Evolutionary conservation across 495 filamentous ascomycete species (phyloP).

Genomic region (Trichoderma asperelloides): DNA sequence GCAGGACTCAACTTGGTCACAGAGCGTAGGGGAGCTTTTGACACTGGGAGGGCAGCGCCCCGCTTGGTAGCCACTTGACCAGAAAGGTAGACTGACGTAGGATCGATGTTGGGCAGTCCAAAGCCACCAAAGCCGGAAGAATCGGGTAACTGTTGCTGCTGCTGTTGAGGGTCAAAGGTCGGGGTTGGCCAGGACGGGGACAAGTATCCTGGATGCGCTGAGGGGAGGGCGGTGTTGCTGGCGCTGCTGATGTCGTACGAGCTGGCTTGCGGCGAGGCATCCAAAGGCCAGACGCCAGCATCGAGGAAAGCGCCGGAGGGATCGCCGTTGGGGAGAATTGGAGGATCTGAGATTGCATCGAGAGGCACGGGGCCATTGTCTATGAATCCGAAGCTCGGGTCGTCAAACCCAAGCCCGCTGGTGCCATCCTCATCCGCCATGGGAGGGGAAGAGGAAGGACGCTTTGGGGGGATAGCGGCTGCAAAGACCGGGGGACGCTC

Average conservation of each 20-base stretch:
- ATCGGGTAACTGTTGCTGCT: slow-evolving; percentile 17
- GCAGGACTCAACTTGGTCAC: slow-evolving; percentile 36
- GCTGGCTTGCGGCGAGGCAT: slow-evolving; percentile 15
- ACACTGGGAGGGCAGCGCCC: not conserved
- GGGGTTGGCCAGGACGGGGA: slow-evolving; percentile 21
- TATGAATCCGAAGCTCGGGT: slow-evolving; percentile 15
- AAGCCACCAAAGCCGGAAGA: not conserved
- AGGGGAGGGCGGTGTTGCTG: slow-evolving; percentile 16
- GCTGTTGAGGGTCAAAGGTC: slow-evolving; percentile 18
- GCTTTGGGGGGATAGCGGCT: slow-evolving; percentile 16
- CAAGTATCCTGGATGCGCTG: slow-evolving; percentile 17
- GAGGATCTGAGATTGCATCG: slow-evolving; percentile 19
- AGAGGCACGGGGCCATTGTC: slow-evolving; percentile 11
- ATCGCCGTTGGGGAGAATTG: slow-evolving; percentile 3
- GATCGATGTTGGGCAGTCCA: slow-evolving; percentile 14
- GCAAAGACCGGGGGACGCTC: slow-evolving; percentile 5
- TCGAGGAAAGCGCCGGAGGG: slow-evolving; percentile 26
- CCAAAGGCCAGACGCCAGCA: slow-evolving; percentile 21
- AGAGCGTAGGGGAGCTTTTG: not conserved
- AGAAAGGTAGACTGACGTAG: slow-evolving; percentile 15
- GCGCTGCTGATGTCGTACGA: slow-evolving; percentile 8
- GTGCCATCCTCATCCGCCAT: slow-evolving; percentile 24
- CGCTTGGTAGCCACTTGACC: not conserved
- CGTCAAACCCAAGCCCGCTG: slow-evolving; percentile 25
- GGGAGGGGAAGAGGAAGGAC: slow-evolving; percentile 9